Evolutionary conservation across 2,329 filamentous ascomycete genomes (phyloP), one percentile per base, ranked within the genome.

Genomic region (Fusarium anguioides): DNA sequence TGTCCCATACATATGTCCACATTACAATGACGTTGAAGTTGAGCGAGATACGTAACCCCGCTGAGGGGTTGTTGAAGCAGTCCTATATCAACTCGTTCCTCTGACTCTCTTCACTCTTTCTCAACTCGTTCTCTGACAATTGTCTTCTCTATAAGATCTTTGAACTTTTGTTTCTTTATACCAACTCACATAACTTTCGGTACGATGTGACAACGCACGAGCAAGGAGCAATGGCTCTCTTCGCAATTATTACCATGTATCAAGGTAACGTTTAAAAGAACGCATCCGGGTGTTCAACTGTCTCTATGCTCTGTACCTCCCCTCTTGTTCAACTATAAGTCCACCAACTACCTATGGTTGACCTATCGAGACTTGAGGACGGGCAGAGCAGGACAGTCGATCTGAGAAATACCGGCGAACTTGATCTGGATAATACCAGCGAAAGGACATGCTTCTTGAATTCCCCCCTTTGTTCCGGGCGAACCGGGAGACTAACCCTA

Each of bases 401-500:
- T 89, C 88, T 91, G 88, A 91, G 89, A 91, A 86, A 91, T 89
- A 91, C 89, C 89, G 89, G 82, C 82, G 85, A 92, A 93, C 90
- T 92, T 92, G 90, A 92, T 91, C 89, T 91, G 89, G 88, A 89
- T 90, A 91, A 92, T 91, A 85, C 89, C 89, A 91, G 90, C 90
- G 91, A 89, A 92, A 92, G 90, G 88, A 92, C 87, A 89, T 92
- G 90, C 90, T 90, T 90, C 87, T 87, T 84, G 81, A 74, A 78
- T 77, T 77, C 74, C 61, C 60, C n/a, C 57, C 21, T 45, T 44
- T 27, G n/a, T 50, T 72, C 75, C 72, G 62, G 58, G 51, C 53
- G 71, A n/a, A 71, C 75, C 73, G 76, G 75, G 49, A 66, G 76
- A 82, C 83, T 87, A 78, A 87, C 82, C 75, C 70, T 64, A 68